Evolutionary conservation across 1,139 yeast genomes (phyloP).

Genomic region (Scheffersomyces quercinus): DNA sequence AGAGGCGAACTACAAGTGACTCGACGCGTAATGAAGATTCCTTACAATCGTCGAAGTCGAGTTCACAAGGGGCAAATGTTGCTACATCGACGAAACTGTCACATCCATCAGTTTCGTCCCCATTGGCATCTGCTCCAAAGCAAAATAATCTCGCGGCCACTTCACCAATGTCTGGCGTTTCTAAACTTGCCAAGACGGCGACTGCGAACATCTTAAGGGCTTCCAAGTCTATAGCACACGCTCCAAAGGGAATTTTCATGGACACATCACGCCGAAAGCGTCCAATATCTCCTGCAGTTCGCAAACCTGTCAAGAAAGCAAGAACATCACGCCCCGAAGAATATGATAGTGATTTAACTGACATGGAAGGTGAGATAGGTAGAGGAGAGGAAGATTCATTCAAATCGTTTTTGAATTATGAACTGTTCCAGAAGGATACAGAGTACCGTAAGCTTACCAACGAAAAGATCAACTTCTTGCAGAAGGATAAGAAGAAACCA

Average conservation of each 20-base stretch:
- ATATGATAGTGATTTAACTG: constrained; percentile 25
- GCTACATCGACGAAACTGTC: too few species aligned
- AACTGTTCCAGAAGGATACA: constrained; percentile 11
- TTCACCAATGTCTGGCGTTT: too few species aligned
- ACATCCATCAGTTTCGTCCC: too few species aligned
- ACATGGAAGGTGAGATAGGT: constrained; percentile 19
- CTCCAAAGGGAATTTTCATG: constrained; percentile 6
- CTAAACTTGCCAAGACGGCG: not conserved
- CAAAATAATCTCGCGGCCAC: too few species aligned
- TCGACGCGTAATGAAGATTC: not conserved
- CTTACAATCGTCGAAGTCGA: not conserved
- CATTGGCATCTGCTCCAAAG: too few species aligned
- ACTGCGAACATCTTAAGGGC: not conserved
- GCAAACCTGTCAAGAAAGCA: not conserved
- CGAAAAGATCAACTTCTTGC: constrained; percentile 4
- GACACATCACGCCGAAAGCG: not conserved
- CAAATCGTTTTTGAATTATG: constrained; percentile 12
- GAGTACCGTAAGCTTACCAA: constrained; percentile 10
- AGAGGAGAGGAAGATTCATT: constrained; percentile 17
- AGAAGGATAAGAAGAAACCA: constrained; percentile 6
- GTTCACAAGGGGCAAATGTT: too few species aligned
- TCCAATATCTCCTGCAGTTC: not conserved
- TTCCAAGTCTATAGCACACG: not conserved
- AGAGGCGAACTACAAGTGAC: not conserved
- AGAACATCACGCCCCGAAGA: constrained; percentile 7